Evolutionary conservation across 1,139 yeast species (phyloP), one percentile per base, ranked within the genome.

Genomic region (Diutina mesorugosa): DNA sequence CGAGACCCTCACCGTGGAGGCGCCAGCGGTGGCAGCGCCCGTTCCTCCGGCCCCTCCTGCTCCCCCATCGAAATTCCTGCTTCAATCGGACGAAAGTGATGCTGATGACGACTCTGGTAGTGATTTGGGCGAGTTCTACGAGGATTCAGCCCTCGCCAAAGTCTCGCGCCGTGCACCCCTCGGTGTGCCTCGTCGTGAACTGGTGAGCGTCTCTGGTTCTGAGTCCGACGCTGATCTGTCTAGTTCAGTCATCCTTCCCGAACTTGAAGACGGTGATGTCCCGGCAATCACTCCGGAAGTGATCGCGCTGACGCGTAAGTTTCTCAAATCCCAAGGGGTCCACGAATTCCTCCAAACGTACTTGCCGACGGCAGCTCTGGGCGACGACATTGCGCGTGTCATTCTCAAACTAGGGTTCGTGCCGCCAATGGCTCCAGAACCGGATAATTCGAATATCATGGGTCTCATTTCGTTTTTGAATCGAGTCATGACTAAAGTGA

Each of bases 261-360:
- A 32, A 30, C 28, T 32, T 7, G 41, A 30, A 8, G 41, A 16
- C 6, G 51, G 51, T 3, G 51, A 47, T 10, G 51, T 29, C 4
- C 51, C 51, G 18, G 51, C 51, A 8, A 50, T 50, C 21, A 51
- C 47, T 26, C 46, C 45, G 18, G 32, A 21, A 21, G 46, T 51
- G 54, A 41, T 41, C 16, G 9, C 45, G 18, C 6, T 16, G n/a
- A 57, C 61, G 0, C 77, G 93, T 58, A 72, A 74, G 58, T 83
- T 66, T 62, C 69, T 90, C 57, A 86, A 85, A 64, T 67, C 71
- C n/a, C 68, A 79, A 59, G 96, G 96, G 0, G 75, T 81, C 41
- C 69, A 77, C 60, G 68, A 70, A 59, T 85, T 87, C 62, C 68
- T 89, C 56, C 80, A 80, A 58, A 72, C 74, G 54, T 86, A 79